phyloP scores from a whole-genome alignment of 2,329 filamentous ascomycete species.

The Fusarium paranaense region DNA sequence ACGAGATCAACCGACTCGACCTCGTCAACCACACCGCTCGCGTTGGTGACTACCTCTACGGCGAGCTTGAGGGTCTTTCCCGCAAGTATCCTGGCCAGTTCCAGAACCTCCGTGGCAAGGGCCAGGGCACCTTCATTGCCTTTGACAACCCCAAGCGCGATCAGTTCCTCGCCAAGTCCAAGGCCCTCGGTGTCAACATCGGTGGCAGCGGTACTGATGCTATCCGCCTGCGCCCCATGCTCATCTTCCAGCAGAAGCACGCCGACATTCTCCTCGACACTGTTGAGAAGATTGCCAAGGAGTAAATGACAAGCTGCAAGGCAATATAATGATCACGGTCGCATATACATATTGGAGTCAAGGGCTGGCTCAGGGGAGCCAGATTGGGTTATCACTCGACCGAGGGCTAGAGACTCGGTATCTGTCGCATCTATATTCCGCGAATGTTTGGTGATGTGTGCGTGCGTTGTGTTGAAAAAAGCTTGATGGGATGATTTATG shows the following conservation, averaged over 20 bases:
- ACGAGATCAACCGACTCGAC: constrained; percentile 80
- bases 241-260: constrained; percentile 92
- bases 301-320: constrained; percentile 38
- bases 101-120: constrained; percentile 86
- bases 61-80: constrained; percentile 74
- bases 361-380: constrained; percentile 9
- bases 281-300: constrained; percentile 78
- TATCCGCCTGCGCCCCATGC: constrained; percentile 87
- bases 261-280: constrained; percentile 85
- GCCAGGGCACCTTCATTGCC: constrained; percentile 91
- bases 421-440: constrained; percentile 4
- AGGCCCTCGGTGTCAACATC: constrained; percentile 86
- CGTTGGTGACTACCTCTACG: constrained; percentile 83
- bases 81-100: constrained; percentile 81
- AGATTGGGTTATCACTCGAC: constrained; percentile 14
- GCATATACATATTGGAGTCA: constrained; percentile 19
- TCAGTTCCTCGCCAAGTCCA: constrained; percentile 81
- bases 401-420: constrained; percentile 5
- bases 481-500: not conserved
- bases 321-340: not conserved
- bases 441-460: not conserved
- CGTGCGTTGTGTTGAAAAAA: not conserved
- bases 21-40: constrained; percentile 83
- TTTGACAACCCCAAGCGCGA: constrained; percentile 88
- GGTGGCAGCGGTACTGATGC: constrained; percentile 82